Percentiles rank a stretch among this genome's conserved stretches.
phyloP scores from a whole-genome alignment of 768 basidiomycete genomes.

The Naematelia encephala region DNA sequence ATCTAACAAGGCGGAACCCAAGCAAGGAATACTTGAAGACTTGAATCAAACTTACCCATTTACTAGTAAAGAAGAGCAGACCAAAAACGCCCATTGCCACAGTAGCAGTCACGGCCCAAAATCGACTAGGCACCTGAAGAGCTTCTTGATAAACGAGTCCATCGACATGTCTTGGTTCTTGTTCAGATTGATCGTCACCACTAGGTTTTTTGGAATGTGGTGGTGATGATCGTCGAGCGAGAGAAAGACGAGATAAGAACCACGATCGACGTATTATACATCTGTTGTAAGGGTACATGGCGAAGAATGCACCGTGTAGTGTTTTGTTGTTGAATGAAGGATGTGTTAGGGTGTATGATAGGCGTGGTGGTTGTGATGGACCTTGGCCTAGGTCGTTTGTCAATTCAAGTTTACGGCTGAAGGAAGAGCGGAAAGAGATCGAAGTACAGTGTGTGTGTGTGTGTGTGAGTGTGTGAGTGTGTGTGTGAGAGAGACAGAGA shows the following conservation, averaged over 20 bases:
- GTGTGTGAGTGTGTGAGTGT: too few species aligned
- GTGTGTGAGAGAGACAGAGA: too few species aligned
- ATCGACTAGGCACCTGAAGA: constrained; percentile 18
- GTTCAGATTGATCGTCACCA: not conserved
- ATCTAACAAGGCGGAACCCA: too few species aligned
- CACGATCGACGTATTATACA: constrained; percentile 61
- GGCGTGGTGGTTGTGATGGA: constrained; percentile 26
- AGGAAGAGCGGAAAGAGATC: too few species aligned
- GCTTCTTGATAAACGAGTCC: constrained; percentile 77
- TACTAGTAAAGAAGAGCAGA: constrained; percentile 27
- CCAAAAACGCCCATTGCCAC: constrained; percentile 20
- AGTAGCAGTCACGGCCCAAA: constrained; percentile 16
- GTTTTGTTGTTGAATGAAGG: constrained; percentile 27
- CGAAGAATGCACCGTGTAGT: constrained; percentile 52
- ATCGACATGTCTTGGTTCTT: constrained; percentile 60
- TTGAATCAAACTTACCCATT: not conserved
- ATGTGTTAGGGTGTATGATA: constrained; percentile 7
- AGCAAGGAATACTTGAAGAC: too few species aligned
- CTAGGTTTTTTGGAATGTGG: not conserved
- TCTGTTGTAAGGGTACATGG: constrained; percentile 56
- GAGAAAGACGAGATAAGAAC: constrained; percentile 53
- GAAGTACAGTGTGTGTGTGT: too few species aligned
- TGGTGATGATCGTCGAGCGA: not conserved
- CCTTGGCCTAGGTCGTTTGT: constrained; percentile 22
- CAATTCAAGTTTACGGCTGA: too few species aligned